phyloP scores from a whole-genome alignment of 257 asterid species.

The Solanum clarkiae region DNA sequence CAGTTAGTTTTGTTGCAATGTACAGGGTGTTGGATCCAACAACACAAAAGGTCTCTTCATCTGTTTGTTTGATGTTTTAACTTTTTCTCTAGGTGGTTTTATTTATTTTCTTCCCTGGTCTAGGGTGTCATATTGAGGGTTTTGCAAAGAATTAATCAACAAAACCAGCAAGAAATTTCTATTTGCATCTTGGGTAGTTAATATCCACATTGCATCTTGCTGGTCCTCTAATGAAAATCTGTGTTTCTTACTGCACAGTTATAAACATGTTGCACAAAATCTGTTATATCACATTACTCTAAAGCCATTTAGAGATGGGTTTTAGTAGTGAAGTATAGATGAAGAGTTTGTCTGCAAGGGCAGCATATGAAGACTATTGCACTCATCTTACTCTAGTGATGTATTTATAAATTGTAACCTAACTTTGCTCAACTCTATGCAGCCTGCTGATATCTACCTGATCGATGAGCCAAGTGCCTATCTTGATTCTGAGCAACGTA shows the following conservation, averaged over 20 bases:
- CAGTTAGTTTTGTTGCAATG: neutral
- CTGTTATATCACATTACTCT: neutral
- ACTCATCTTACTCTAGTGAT: neutral
- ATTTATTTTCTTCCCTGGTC: neutral
- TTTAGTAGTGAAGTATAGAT: neutral
- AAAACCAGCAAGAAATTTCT: neutral
- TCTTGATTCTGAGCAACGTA: conserved; percentile 98
- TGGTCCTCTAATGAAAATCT: neutral
- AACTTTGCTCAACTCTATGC: conserved; percentile 20
- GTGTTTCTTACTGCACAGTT: neutral
- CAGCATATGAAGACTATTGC: neutral
- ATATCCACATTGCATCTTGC: neutral
- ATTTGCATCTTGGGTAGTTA: neutral
- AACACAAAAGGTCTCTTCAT: neutral
- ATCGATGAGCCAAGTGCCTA: conserved; percentile 99
- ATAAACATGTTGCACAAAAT: neutral
- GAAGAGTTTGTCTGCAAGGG: neutral
- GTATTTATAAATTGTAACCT: neutral
- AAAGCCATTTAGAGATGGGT: neutral
- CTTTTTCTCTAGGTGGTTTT: neutral
- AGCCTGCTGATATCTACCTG: conserved; percentile 97
- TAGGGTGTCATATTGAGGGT: neutral
- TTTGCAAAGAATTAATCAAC: neutral
- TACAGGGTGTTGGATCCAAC: neutral
- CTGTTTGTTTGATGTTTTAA: neutral